Evolutionary conservation across 2,329 filamentous ascomycete genomes (phyloP).

Genomic region (Pseudopithomyces chartarum): DNA sequence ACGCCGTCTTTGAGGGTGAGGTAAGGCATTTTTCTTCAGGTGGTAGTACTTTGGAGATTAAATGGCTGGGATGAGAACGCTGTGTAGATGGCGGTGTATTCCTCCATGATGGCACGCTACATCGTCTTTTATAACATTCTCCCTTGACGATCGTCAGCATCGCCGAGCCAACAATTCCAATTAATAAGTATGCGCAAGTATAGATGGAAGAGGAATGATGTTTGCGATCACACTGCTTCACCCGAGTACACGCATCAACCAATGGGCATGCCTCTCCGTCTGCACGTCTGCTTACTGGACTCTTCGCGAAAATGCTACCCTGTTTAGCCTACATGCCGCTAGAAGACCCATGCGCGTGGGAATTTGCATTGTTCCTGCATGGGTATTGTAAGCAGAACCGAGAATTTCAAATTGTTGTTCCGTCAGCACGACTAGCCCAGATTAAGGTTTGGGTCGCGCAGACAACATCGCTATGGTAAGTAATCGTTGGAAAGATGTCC

Average conservation of each 20-base stretch:
- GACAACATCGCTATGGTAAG: background rate
- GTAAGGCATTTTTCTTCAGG: constrained; percentile 4
- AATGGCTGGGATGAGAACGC: background rate
- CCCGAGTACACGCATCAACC: background rate
- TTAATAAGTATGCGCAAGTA: background rate
- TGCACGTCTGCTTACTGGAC: background rate
- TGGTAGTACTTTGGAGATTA: background rate
- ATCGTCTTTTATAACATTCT: background rate
- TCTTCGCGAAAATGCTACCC: background rate
- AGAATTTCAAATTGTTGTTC: background rate
- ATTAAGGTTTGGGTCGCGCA: background rate
- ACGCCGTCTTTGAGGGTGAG: constrained; percentile 8
- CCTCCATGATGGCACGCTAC: background rate
- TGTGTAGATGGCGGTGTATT: background rate
- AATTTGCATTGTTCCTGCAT: background rate
- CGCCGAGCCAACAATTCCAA: background rate
- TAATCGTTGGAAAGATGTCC: background rate
- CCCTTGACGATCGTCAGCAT: no score
- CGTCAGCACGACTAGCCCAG: background rate
- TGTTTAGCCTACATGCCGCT: background rate
- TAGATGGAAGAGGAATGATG: background rate
- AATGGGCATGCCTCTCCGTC: background rate
- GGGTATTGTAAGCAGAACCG: background rate
- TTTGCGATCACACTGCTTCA: background rate
- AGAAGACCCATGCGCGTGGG: background rate